Percentiles rank a stretch among this genome's conserved stretches.
Conservation (phyloP, 805 yeast species). For the Jamesozyma jinghongensis region DNA sequence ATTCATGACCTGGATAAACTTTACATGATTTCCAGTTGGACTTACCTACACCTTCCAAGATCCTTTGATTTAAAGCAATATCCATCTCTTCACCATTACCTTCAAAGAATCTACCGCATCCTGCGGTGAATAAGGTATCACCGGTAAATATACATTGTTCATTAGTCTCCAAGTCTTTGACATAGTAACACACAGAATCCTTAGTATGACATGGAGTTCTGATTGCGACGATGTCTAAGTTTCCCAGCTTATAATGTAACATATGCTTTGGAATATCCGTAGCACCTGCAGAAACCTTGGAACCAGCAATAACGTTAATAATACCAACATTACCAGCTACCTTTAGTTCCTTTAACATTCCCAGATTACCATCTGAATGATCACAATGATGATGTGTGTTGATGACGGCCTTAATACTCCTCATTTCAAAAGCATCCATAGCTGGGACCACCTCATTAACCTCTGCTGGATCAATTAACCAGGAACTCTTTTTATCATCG, state of each 20-base stretch:
- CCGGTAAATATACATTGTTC: slow-evolving; percentile 85
- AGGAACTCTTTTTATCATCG: slow-evolving; percentile 56
- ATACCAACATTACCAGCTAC: slow-evolving; percentile 34
- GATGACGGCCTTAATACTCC: slow-evolving; percentile 63
- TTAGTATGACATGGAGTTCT: slow-evolving; percentile 98
- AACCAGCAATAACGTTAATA: slow-evolving; percentile 67
- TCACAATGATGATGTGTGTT: slow-evolving; percentile 97
- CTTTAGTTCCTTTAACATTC: slow-evolving; percentile 21
- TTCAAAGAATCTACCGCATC: slow-evolving; percentile 96
- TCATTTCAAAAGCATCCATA: slow-evolving; percentile 31
- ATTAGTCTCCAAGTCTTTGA: slow-evolving; percentile 48
- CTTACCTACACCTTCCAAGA: slow-evolving; percentile 50
- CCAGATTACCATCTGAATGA: slow-evolving; percentile 79
- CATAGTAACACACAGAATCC: slow-evolving; percentile 87
- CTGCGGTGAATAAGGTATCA: slow-evolving; percentile 87
- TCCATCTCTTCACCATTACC: slow-evolving; percentile 82
- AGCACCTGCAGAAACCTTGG: slow-evolving; percentile 42
- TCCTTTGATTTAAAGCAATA: slow-evolving; percentile 46
- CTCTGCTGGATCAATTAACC: slow-evolving; percentile 90
- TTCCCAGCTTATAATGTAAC: slow-evolving; percentile 38
- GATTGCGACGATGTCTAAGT: slow-evolving; percentile 61
- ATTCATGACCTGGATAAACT: slow-evolving; percentile 94
- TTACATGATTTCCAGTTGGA: slow-evolving; percentile 36
- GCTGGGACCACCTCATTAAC: slow-evolving; percentile 57
- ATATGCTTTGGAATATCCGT: slow-evolving; percentile 62